These are phyloP conservation scores for Nicotiana knightiana DNA, from an alignment of 257 asterid species.

Conservation along the genomic window DNA sequence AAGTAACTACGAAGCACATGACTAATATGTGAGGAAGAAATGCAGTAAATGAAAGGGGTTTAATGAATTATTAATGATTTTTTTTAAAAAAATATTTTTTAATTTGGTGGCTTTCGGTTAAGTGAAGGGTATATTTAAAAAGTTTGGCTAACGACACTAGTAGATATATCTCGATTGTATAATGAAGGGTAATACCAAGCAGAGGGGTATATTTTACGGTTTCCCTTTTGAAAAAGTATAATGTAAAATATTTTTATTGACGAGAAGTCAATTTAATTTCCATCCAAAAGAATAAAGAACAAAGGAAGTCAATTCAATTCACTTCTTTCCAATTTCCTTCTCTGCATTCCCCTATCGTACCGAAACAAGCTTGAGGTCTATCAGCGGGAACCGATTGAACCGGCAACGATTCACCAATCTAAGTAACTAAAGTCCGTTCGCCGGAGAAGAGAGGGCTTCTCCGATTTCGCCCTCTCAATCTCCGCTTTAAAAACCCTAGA, in stretches of 20 bases:
- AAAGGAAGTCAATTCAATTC: neutral
- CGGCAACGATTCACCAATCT: neutral
- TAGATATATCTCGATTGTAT: too few relatives aligned
- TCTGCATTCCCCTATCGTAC: neutral
- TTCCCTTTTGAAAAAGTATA: too few relatives aligned
- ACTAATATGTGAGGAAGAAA: too few relatives aligned
- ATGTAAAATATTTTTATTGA: neutral
- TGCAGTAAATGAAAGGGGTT: too few relatives aligned
- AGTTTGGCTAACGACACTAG: too few relatives aligned
- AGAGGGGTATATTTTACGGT: too few relatives aligned
- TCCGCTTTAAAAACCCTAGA: neutral
- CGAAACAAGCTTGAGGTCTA: neutral
- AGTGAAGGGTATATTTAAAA: too few relatives aligned
- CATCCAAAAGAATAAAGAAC: neutral
- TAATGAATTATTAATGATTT: too few relatives aligned
- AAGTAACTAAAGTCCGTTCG: neutral
- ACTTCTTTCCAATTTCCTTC: neutral
- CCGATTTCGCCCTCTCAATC: neutral
- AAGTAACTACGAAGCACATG: too few relatives aligned
- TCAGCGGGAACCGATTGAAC: neutral
- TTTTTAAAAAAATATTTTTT: too few relatives aligned
- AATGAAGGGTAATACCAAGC: too few relatives aligned
- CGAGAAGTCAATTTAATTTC: neutral
- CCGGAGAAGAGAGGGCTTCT: slow-evolving; percentile 6
- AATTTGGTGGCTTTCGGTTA: too few relatives aligned